Evolutionary conservation across 2,329 filamentous ascomycete species (phyloP).

Genomic region (Apiospora arundinis): DNA sequence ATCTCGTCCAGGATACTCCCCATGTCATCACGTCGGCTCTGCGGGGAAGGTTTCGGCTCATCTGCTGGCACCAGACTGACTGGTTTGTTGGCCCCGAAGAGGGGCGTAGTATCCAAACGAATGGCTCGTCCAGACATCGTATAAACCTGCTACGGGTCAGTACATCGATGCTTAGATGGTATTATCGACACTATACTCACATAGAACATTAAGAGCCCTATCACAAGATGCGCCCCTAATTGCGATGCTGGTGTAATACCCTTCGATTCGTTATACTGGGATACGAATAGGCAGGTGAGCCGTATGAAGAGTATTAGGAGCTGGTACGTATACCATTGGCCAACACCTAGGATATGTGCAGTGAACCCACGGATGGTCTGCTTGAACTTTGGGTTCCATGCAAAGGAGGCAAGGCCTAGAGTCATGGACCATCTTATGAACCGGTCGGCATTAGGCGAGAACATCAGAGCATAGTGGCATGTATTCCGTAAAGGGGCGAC

Average conservation of each 20-base stretch:
- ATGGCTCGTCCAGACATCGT: constrained; percentile 52
- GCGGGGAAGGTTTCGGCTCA: not conserved
- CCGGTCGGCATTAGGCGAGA: constrained; percentile 48
- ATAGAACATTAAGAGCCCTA: constrained; percentile 58
- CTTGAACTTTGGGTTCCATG: constrained; percentile 74
- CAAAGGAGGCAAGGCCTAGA: constrained; percentile 58
- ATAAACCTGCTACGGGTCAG: constrained; percentile 49
- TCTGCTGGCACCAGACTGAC: constrained; percentile 6
- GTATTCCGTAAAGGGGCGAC: constrained; percentile 26
- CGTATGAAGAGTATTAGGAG: constrained; percentile 63
- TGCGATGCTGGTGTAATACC: constrained; percentile 48
- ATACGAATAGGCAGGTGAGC: constrained; percentile 52
- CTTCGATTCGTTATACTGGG: constrained; percentile 47
- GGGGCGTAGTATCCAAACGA: constrained; percentile 61
- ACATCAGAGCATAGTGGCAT: constrained; percentile 32
- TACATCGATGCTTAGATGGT: constrained; percentile 25
- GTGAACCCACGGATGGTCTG: constrained; percentile 66
- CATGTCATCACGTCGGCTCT: constrained; percentile 3
- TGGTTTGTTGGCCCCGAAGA: constrained; percentile 45
- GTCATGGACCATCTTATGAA: constrained; percentile 56
- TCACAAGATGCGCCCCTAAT: constrained; percentile 60
- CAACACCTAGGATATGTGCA: constrained; percentile 64
- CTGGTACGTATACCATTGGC: constrained; percentile 72
- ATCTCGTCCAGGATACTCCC: constrained; percentile 39
- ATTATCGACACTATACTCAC: constrained; percentile 47